These are phyloP conservation scores for Xylariaceae sp. DNA, from an alignment of 2,329 filamentous ascomycete genomes.

Conservation along the genomic window DNA sequence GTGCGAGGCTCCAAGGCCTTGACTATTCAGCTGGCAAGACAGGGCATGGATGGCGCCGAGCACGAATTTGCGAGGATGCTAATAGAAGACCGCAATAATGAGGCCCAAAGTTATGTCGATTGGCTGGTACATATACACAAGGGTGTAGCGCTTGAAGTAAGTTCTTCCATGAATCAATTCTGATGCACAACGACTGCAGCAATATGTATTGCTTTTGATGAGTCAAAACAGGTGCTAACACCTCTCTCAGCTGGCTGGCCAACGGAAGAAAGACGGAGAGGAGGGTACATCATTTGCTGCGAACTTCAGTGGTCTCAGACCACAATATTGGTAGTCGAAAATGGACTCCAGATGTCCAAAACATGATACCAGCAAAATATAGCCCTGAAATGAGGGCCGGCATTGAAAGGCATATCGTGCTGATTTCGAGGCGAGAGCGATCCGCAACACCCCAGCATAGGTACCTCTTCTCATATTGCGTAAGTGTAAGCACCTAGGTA, in stretches of 20 bases:
- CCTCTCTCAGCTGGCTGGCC: constrained; percentile 54
- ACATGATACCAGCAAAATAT: constrained; percentile 5
- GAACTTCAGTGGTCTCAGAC: constrained; percentile 55
- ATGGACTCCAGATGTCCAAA: constrained; percentile 1
- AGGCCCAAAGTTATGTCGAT: constrained; percentile 96
- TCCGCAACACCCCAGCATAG: too few species aligned
- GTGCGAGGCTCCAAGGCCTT: constrained; percentile 82
- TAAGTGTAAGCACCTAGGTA: too few species aligned
- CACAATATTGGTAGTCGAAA: constrained; percentile 51
- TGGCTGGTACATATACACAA: constrained; percentile 96
- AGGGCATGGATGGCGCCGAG: constrained; percentile 90
- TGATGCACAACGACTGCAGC: background rate
- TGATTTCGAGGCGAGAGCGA: too few species aligned
- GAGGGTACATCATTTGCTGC: constrained; percentile 45
- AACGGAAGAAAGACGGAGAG: constrained; percentile 65
- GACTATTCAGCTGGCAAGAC: constrained; percentile 83
- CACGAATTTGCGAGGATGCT: constrained; percentile 92
- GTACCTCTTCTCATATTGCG: too few species aligned
- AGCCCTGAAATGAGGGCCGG: constrained; percentile 2
- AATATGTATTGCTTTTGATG: background rate
- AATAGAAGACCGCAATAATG: constrained; percentile 93
- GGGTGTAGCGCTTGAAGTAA: constrained; percentile 83
- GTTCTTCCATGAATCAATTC: constrained; percentile 24
- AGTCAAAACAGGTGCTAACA: too few species aligned
- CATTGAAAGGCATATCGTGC: constrained; percentile 5